A percentile compares a stretch with the other conserved stretches of the same genome.
Evolutionary conservation across 495 filamentous ascomycete genomes (phyloP).

Genomic region (Neurospora intermedia): DNA sequence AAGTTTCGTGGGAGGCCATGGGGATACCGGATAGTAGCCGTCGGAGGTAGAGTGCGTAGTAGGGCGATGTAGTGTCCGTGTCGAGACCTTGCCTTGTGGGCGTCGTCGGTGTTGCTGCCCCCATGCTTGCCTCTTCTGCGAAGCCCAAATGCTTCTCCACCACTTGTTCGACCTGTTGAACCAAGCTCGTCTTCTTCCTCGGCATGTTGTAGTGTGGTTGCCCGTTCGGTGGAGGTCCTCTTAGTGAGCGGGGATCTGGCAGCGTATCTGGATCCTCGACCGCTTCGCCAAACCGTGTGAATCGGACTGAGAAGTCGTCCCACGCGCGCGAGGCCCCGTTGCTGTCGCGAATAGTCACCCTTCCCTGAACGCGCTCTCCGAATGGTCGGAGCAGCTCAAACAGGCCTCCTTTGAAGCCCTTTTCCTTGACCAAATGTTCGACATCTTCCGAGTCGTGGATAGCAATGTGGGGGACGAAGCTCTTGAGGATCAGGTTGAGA

Average conservation of each 20-base stretch:
- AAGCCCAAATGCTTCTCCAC: slow-evolving; percentile 42
- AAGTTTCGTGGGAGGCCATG: slow-evolving; percentile 77
- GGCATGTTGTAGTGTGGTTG: slow-evolving; percentile 14
- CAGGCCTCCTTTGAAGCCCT: slow-evolving; percentile 74
- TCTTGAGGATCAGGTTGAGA: slow-evolving; percentile 62
- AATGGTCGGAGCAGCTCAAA: slow-evolving; percentile 80
- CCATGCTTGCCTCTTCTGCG: slow-evolving; percentile 38
- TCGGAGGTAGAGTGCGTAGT: slow-evolving; percentile 73
- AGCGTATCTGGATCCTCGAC: slow-evolving; percentile 40
- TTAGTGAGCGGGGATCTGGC: slow-evolving; percentile 9
- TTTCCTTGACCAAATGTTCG: slow-evolving; percentile 66
- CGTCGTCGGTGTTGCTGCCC: slow-evolving; percentile 24
- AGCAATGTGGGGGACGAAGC: slow-evolving; percentile 80
- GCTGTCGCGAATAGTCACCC: slow-evolving; percentile 84
- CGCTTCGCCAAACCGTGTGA: slow-evolving; percentile 56
- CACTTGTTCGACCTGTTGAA: slow-evolving; percentile 37
- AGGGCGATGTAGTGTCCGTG: slow-evolving; percentile 41
- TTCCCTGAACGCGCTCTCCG: slow-evolving; percentile 80
- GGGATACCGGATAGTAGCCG: slow-evolving; percentile 70
- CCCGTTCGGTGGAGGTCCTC: slow-evolving; percentile 14
- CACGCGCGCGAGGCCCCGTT: slow-evolving; percentile 68
- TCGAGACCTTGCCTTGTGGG: slow-evolving; percentile 27
- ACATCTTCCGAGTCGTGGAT: slow-evolving; percentile 76
- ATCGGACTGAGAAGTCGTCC: slow-evolving; percentile 85
- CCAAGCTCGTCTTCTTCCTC: slow-evolving; percentile 5